phyloP scores from a whole-genome alignment of 1,284 basidiomycete species.

The Entoloma clypeatum region DNA sequence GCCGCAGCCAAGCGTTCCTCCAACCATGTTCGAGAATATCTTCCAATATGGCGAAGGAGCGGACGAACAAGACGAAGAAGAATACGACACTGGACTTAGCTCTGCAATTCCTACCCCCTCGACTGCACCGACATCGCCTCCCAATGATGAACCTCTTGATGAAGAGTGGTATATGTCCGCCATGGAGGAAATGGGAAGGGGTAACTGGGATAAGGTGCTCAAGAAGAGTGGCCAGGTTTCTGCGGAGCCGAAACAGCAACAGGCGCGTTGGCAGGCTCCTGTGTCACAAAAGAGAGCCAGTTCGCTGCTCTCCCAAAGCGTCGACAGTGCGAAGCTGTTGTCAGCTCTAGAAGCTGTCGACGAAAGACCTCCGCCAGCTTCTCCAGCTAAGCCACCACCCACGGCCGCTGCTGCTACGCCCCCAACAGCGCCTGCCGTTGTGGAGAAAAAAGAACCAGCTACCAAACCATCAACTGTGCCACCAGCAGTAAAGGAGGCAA shows the following conservation, averaged over 20 bases:
- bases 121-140: slow-evolving; percentile 22
- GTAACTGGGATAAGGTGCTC: slow-evolving; percentile 13
- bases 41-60: slow-evolving; percentile 31
- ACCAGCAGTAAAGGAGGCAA: no score
- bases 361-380: slow-evolving; percentile 5
- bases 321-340: slow-evolving; percentile 15
- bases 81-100: slow-evolving; percentile 16
- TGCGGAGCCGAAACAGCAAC: slow-evolving; percentile 8
- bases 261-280: slow-evolving; percentile 7
- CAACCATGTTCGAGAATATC: slow-evolving; percentile 33
- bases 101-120: slow-evolving; percentile 22
- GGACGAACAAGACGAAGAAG: slow-evolving; percentile 19
- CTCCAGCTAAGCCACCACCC: slow-evolving; percentile 5
- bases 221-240: slow-evolving; percentile 7
- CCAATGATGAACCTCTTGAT: slow-evolving; percentile 20
- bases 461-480: background rate
- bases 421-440: slow-evolving; percentile 2
- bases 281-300: slow-evolving; percentile 8
- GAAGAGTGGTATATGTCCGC: slow-evolving; percentile 17
- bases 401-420: slow-evolving; percentile 3
- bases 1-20: slow-evolving; percentile 38
- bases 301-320: slow-evolving; percentile 9
- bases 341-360: slow-evolving; percentile 15
- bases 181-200: slow-evolving; percentile 18
- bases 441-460: background rate